Conservation (phyloP, 2,329 filamentous ascomycete species). For the Mycosphaerella sp. region DNA sequence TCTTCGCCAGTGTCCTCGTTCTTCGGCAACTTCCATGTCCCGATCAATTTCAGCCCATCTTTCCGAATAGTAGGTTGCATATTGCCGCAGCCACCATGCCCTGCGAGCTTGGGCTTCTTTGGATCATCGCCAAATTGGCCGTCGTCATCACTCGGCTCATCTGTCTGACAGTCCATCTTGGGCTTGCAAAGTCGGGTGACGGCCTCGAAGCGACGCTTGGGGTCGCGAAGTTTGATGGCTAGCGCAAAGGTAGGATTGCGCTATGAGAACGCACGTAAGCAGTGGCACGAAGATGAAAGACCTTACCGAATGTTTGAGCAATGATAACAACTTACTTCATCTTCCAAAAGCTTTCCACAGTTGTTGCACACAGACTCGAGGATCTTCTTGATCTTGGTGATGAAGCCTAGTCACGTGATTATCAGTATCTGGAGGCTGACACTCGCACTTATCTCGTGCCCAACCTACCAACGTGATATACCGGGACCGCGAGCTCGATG, state of each 20-base stretch:
- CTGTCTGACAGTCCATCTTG: constrained; percentile 77
- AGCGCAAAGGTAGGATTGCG: constrained; percentile 75
- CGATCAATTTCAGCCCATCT: constrained; percentile 76
- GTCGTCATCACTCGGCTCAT: constrained; percentile 64
- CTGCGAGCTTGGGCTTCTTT: constrained; percentile 47
- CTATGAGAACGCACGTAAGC: constrained; percentile 51
- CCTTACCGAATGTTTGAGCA: constrained; percentile 12
- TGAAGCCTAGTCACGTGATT: constrained; percentile 61
- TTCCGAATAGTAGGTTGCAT: constrained; percentile 81
- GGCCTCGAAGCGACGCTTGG: constrained; percentile 86
- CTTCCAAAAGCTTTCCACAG: constrained; percentile 94
- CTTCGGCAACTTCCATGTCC: constrained; percentile 64
- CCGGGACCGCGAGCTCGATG: constrained; percentile 93
- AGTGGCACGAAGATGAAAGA: constrained; percentile 32
- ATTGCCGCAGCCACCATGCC: constrained; percentile 91
- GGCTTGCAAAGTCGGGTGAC: constrained; percentile 91
- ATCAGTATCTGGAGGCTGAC: constrained; percentile 4
- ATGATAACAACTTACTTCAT: constrained; percentile 79
- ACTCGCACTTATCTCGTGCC: constrained; percentile 6
- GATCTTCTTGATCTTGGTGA: constrained; percentile 99
- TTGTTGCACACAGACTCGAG: constrained; percentile 98
- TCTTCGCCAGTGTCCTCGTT: constrained; percentile 62
- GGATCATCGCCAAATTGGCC: constrained; percentile 60
- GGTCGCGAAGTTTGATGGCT: constrained; percentile 79
- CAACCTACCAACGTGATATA: constrained; percentile 70